Base-by-base conservation (phyloP, 768 basidiomycete genomes). In the Mycena epipterygia region DNA sequence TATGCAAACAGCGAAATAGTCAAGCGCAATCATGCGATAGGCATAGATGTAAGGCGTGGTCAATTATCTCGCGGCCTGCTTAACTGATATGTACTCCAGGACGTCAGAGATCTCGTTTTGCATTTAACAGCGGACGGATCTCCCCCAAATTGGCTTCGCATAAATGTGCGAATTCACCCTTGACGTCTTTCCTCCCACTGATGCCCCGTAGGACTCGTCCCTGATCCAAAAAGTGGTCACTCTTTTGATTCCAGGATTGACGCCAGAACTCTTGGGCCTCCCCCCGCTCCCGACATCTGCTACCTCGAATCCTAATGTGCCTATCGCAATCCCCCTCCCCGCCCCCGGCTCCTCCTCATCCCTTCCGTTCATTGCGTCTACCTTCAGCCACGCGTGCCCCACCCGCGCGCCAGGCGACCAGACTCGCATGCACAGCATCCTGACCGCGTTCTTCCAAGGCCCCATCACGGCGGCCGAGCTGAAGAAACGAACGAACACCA, bases 361-460 rank as follows among this genome's bases (percentile, higher is more conserved):
- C 29, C 82, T 91, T 27, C 90, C 89, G 3, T 98, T 89, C 82
- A 92, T 90, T 68, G 88, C 88, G 44, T 92, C 84, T 37, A 94
- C 88, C 6, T 99, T 98, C 83, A 94, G 93, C 66, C 95, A 98
- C 82, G 96, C 95, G 17, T 95, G 94, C 72, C 97, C 97, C 0
- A 97, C 96, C 0, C 90, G 93, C 23, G 96, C 97, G 0, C 97
- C 96, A 0, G 98, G 97, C 0, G 97, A 98, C 73, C 86, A 87
- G 61, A 91, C 87, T 39, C 86, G 91, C 48, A 92, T 99, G 91
- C 93, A 96, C 76, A 94, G 93, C 30, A 92, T 95, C 44, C 86
- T 97, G 27, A 90, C 92, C 74, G 82, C 90, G 0, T 95, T 99
- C 76, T 93, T 98, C 80, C 91, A 91, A 55, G 87, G 89, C 0